phyloP scores from a whole-genome alignment of 495 filamentous ascomycete genomes.

The Endocarpon pusillum region DNA sequence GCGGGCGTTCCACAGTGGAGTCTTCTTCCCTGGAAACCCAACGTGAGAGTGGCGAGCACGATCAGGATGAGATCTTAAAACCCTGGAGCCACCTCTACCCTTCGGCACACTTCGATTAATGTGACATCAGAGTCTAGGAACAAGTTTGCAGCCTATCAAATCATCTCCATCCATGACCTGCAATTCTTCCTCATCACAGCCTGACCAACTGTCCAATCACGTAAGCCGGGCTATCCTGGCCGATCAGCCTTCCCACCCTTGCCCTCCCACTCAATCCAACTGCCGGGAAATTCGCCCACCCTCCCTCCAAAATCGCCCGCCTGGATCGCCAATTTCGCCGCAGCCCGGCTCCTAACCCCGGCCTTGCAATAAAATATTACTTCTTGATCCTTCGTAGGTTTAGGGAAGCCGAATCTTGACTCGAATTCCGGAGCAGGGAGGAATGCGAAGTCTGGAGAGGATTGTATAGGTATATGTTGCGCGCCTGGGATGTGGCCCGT shows the following conservation, averaged over 20 bases:
- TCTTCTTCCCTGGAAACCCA: too few relatives aligned
- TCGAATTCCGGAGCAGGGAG: conserved; percentile 59
- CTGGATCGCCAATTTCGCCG: conserved; percentile 62
- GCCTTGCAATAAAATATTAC: conserved; percentile 81
- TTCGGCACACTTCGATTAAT: too few relatives aligned
- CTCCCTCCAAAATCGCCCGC: conserved; percentile 55
- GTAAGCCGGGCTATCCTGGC: too few relatives aligned
- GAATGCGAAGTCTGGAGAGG: conserved; percentile 60
- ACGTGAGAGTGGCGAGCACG: too few relatives aligned
- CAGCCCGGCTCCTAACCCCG: conserved; percentile 64
- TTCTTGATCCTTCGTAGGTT: conserved; percentile 16
- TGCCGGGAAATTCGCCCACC: conserved; percentile 70
- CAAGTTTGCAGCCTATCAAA: too few relatives aligned
- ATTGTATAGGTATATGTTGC: conserved; percentile 60
- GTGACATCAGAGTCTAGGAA: too few relatives aligned
- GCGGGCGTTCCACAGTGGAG: too few relatives aligned
- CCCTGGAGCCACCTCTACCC: too few relatives aligned
- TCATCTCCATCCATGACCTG: too few relatives aligned
- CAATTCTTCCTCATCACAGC: too few relatives aligned
- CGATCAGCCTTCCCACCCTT: conserved; percentile 45
- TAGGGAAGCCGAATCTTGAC: conserved; percentile 28
- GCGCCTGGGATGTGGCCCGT: conserved; percentile 67
- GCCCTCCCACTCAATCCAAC: conserved; percentile 75
- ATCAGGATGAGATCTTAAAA: too few relatives aligned
- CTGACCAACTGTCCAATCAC: too few relatives aligned